These are phyloP conservation scores for Solanum chiquidenum DNA, from an alignment of 257 asterid genomes.

Conservation along the genomic window DNA sequence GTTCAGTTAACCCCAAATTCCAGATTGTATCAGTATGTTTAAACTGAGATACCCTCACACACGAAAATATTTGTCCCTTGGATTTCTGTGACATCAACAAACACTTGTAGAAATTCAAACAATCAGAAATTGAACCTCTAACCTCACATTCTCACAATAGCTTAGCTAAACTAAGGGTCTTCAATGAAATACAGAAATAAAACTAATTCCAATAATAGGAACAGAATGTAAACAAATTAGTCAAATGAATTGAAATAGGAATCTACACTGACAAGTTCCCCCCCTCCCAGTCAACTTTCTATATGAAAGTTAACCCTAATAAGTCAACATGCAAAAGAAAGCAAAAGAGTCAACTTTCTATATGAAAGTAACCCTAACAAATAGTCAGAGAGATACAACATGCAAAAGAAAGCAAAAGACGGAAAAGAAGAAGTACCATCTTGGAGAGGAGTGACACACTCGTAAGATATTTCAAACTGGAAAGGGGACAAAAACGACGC, in stretches of 20 bases:
- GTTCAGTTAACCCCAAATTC: not conserved
- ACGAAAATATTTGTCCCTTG: not conserved
- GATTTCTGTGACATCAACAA: not conserved
- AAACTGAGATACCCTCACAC: not conserved
- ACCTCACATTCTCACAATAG: not conserved
- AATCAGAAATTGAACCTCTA: not conserved
- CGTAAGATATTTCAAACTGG: constrained; percentile 96
- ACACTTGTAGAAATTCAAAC: not conserved
- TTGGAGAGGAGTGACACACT: constrained; percentile 73
- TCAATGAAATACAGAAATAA: no score
- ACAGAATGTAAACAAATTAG: no score
- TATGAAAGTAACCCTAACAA: not conserved
- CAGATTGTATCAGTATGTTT: not conserved
- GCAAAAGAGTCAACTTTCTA: not conserved
- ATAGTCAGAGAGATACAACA: not conserved
- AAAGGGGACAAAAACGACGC: constrained; percentile 74
- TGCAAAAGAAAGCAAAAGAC: not conserved
- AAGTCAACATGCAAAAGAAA: not conserved
- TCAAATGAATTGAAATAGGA: not conserved
- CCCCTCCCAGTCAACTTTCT: not conserved
- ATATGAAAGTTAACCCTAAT: not conserved
- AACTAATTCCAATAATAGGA: not conserved
- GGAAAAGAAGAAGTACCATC: constrained; percentile 43
- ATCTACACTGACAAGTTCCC: not conserved
- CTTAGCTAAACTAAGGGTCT: not conserved